Evolutionary conservation across 75 land plant species (phyloP).

Genomic region (Pinus taeda): DNA sequence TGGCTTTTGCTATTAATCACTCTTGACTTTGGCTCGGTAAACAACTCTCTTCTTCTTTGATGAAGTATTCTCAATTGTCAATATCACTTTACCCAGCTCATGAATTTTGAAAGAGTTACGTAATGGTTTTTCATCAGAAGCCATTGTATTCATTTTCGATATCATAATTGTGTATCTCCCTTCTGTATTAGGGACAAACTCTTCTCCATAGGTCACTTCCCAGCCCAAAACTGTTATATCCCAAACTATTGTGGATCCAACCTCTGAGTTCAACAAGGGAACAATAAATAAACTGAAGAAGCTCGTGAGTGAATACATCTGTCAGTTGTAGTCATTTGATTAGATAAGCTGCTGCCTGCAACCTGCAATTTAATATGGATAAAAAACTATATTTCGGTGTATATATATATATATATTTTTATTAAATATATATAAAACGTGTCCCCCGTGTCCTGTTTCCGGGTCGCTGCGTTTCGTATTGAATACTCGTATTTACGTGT

Average conservation of each 20-base stretch:
- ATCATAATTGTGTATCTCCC: slow-evolving; percentile 54
- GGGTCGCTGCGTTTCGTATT: too few relatives aligned
- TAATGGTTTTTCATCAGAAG: slow-evolving; percentile 42
- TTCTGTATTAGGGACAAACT: slow-evolving; percentile 57
- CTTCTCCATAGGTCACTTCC: slow-evolving; percentile 64
- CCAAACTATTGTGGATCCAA: slow-evolving; percentile 46
- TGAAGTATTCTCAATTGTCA: slow-evolving; percentile 58
- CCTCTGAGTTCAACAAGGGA: slow-evolving; percentile 14
- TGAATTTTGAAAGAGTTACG: slow-evolving; percentile 37
- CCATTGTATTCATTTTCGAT: slow-evolving; percentile 58
- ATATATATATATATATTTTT: too few relatives aligned
- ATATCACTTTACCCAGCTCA: slow-evolving; percentile 56
- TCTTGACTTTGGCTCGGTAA: slow-evolving; percentile 46
- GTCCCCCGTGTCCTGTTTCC: too few relatives aligned
- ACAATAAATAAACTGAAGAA: background rate
- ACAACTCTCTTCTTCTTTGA: slow-evolving; percentile 72
- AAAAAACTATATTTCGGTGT: too few relatives aligned
- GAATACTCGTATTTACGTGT: too few relatives aligned
- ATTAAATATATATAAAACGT: too few relatives aligned
- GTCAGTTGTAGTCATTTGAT: too few relatives aligned
- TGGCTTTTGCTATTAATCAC: too few relatives aligned
- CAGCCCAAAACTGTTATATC: slow-evolving; percentile 66
- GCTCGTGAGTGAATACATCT: background rate
- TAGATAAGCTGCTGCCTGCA: too few relatives aligned
- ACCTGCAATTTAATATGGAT: too few relatives aligned